phyloP scores from a whole-genome alignment of 139 green algal species.

The Tetraselmis striata region DNA sequence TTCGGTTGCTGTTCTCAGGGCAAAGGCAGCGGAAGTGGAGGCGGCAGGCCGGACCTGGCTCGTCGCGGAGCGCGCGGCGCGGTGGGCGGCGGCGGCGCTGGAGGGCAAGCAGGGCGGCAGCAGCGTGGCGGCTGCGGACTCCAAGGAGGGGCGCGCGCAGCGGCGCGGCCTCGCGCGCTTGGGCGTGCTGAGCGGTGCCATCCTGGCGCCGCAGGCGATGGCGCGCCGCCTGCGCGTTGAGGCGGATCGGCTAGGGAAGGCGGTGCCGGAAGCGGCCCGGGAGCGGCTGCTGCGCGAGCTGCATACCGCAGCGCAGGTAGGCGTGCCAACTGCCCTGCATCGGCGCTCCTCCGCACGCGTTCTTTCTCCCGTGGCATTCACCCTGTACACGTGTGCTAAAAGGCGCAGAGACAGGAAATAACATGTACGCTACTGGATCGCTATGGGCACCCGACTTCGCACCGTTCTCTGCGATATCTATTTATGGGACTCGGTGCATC shows the following conservation, averaged over 20 bases:
- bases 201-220: neutral
- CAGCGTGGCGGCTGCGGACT: neutral
- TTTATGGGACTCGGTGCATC: too few species aligned
- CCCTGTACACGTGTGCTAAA: too few species aligned
- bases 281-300: neutral
- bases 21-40: neutral
- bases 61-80: neutral
- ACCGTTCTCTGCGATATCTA: too few species aligned
- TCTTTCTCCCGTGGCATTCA: too few species aligned
- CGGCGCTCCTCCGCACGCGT: too few species aligned
- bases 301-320: too few species aligned
- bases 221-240: neutral
- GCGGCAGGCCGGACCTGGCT: neutral
- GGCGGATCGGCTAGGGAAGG: neutral
- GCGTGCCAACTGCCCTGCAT: too few species aligned
- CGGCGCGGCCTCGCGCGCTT: neutral
- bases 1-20: too few species aligned
- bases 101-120: neutral
- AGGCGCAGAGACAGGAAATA: too few species aligned
- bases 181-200: neutral
- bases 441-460: too few species aligned
- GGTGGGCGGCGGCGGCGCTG: neutral
- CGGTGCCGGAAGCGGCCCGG: neutral
- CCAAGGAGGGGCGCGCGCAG: neutral
- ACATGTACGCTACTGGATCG: too few species aligned